Evolutionary conservation across 768 basidiomycete genomes (phyloP).

Genomic region (Psilocybe cubensis): DNA sequence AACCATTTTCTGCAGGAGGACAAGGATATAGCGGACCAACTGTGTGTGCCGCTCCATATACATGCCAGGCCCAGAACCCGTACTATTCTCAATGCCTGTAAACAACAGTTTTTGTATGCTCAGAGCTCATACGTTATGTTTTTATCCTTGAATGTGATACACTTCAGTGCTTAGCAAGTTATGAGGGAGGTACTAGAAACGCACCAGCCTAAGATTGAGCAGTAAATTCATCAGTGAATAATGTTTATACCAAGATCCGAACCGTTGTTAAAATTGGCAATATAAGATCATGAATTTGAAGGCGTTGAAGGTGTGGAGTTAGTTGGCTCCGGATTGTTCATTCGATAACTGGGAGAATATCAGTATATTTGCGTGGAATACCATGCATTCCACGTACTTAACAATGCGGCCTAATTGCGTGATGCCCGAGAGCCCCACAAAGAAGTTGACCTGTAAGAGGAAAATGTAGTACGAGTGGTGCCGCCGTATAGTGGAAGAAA

Average conservation of each 20-base stretch:
- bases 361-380: too few relatives aligned
- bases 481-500: constrained; percentile 6
- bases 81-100: constrained; percentile 15
- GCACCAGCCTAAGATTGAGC: too few relatives aligned
- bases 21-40: constrained; percentile 6
- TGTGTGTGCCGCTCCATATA: constrained; percentile 6
- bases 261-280: too few relatives aligned
- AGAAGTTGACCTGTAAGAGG: constrained; percentile 76
- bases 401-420: constrained; percentile 72
- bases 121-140: too few relatives aligned
- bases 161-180: too few relatives aligned
- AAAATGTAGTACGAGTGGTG: not conserved
- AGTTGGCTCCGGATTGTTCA: constrained; percentile 36
- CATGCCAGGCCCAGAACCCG: constrained; percentile 5
- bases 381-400: constrained; percentile 59
- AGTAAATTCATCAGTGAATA: too few relatives aligned
- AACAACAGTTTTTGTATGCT: too few relatives aligned
- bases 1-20: constrained; percentile 5
- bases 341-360: constrained; percentile 34
- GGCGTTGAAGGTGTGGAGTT: too few relatives aligned
- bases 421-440: constrained; percentile 73
- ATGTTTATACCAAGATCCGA: too few relatives aligned
- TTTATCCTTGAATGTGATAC: too few relatives aligned
- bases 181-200: too few relatives aligned
- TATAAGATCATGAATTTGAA: too few relatives aligned